phyloP scores from a whole-genome alignment of 352 stramenopile genomes.

The Globisporangium recalcitrans region DNA sequence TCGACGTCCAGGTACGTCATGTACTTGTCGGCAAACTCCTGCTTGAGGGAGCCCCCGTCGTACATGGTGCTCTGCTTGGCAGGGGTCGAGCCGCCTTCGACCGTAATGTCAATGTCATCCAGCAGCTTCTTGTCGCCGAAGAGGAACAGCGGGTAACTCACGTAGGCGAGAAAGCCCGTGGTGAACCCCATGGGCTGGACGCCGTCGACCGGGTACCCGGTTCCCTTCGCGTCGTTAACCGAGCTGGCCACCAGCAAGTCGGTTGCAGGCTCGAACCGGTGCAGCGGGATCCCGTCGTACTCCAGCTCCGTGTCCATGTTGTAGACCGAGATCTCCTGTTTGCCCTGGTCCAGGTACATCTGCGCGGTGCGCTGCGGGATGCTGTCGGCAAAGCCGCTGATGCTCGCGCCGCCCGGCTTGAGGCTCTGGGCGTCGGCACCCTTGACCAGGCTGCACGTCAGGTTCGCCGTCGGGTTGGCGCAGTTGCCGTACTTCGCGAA shows the following conservation, averaged over 20 bases:
- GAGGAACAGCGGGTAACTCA: slow-evolving; percentile 38
- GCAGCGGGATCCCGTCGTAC: slow-evolving; percentile 27
- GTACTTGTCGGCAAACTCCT: slow-evolving; percentile 27
- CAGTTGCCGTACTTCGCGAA: slow-evolving; percentile 40
- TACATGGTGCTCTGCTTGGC: slow-evolving; percentile 22
- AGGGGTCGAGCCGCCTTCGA: slow-evolving; percentile 21
- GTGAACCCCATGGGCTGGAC: slow-evolving; percentile 33
- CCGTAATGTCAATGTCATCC: slow-evolving; percentile 25
- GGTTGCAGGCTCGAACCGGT: slow-evolving; percentile 25
- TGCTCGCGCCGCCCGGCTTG: slow-evolving; percentile 17
- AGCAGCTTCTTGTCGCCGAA: slow-evolving; percentile 26
- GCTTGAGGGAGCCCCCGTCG: slow-evolving; percentile 26
- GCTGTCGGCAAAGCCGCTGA: slow-evolving; percentile 24
- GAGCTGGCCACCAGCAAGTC: slow-evolving; percentile 15
- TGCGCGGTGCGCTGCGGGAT: slow-evolving; percentile 7
- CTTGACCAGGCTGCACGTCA: slow-evolving; percentile 25
- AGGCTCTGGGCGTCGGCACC: slow-evolving; percentile 25
- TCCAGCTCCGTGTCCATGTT: slow-evolving; percentile 26
- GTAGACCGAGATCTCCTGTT: slow-evolving; percentile 33
- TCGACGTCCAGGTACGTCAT: slow-evolving; percentile 34
- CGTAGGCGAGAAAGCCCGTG: slow-evolving; percentile 31
- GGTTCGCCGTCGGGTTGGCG: slow-evolving; percentile 25
- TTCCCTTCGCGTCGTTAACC: slow-evolving; percentile 21
- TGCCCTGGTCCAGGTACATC: slow-evolving; percentile 27
- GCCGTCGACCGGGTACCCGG: slow-evolving; percentile 30